Base-by-base conservation (phyloP, 164 flowering plant genomes). In the Magnolia sinica region DNA sequence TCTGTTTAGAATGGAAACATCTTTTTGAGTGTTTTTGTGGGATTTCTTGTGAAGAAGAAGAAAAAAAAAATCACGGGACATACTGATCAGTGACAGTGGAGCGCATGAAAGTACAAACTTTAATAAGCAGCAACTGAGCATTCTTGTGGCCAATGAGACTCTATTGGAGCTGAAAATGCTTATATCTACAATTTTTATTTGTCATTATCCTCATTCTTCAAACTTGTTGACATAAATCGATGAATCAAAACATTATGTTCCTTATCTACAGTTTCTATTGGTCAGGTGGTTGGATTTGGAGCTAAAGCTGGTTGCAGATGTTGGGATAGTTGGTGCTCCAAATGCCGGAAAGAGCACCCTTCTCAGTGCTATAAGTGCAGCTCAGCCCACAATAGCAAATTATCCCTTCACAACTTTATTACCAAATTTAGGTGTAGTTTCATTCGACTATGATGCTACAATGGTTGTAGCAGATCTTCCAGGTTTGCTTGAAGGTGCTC, bases 311-410 rank as follows among this genome's bases (percentile, higher is more conserved):
- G 96, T 94, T 64, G 99, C 99, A 5, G 99, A 96, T 88, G 96
- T 96, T 82, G 99, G 99, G 76, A 96, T 94, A 69, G 91, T 96
- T 29, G 99, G 99, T 75, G 98, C 93, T 67, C 98, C 99, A 77
- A 96, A 96, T 90, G 98, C 98, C 23, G 99, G 99, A 77, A 96
- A 96, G 85, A 92, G 98, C 89, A 96, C 99, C 71, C 87, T 91
- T 37, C 87, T 96, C 68, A 91, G 98, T 81, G 97, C 83, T 79
- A 84, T 92, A 78, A 90, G 97, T 84, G 97, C 97, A 83, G 99
- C 99, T 74, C 89, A 90, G 79, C 98, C 99, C 82, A 70, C 82
- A 63, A 94, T 96, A 81, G 99, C 99, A 74, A 91, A 91, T 80
- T 96, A 96, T 77, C 98, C 99, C 4, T 94, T 94, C 76, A 96